Evolutionary conservation across 2,329 filamentous ascomycete species (phyloP).

Genomic region (Ceratocystis cubensis): DNA sequence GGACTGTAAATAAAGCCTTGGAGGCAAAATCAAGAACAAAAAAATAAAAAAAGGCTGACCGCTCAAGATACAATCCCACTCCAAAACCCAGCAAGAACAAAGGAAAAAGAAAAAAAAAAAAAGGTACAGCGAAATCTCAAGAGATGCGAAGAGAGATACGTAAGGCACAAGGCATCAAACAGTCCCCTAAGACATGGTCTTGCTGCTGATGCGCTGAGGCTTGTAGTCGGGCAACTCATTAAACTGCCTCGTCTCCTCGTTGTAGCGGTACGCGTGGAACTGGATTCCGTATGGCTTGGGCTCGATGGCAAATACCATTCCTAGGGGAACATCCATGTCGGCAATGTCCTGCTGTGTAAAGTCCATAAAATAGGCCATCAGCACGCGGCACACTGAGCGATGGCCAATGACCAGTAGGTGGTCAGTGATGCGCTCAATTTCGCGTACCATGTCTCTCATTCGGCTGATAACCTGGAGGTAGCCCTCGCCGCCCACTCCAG

Average conservation of each 20-base stretch:
- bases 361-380: slow-evolving; percentile 95
- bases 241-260: slow-evolving; percentile 66
- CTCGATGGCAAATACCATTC: slow-evolving; percentile 88
- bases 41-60: slow-evolving; percentile 10
- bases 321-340: slow-evolving; percentile 83
- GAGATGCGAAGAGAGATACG: neutral
- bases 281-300: slow-evolving; percentile 97
- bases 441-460: slow-evolving; percentile 85
- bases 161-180: neutral
- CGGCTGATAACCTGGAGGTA: slow-evolving; percentile 97
- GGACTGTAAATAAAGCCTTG: neutral
- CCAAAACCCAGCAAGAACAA: slow-evolving; percentile 5
- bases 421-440: slow-evolving; percentile 93
- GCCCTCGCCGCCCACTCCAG: slow-evolving; percentile 86
- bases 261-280: slow-evolving; percentile 90
- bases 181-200: neutral
- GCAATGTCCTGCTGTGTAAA: slow-evolving; percentile 83
- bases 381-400: slow-evolving; percentile 77
- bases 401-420: slow-evolving; percentile 88
- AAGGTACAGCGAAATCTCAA: neutral
- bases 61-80: neutral
- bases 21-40: slow-evolving; percentile 10
- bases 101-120: slow-evolving; percentile 6
- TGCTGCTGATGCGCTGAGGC: slow-evolving; percentile 35
- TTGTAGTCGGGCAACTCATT: slow-evolving; percentile 76